Base-by-base conservation (phyloP, 2,329 filamentous ascomycete species). In the Fusarium kyushuense region DNA sequence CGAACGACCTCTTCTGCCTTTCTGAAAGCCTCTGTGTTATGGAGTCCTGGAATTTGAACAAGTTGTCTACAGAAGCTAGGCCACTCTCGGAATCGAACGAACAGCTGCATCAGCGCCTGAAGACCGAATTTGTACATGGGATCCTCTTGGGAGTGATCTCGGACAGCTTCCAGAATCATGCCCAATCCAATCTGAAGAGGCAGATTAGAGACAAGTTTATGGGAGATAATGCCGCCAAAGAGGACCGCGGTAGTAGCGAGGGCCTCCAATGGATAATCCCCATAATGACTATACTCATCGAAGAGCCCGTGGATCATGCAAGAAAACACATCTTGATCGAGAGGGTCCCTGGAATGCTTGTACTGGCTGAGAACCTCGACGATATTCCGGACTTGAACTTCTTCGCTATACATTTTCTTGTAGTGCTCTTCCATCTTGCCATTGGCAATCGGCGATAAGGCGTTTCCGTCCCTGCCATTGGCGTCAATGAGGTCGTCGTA, bases 251-350 rank as follows among this genome's bases (percentile, higher is more conserved):
- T 99, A 13, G 95, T 98, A 10, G 95, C 95, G 51, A 99, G 83
- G 8, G 96, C 96, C 75, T 97, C 95, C n/a, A 97, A 84, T 0
- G 96, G 96, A 78, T 99, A 99, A 75, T 96, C 94, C 40, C 92
- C 89, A 77, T 97, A 99, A 75, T 97, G 96, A 56, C 91, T 91
- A 77, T 97, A 99, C 81, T 99, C 96, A 73, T 99, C 96, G 73
- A 99, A 97, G 6, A 99, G 84, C 1, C 96, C 96, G 75, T 97
- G 94, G 35, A 99, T 97, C 94, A 99, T 99, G 81, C 95, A 97
- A 16, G 95, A 92, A 77, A 99, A 99, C 9, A 97, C 87, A 76
- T 99, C 96, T 77, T 98, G 96, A 63, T 97, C 93, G 17, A 90
- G 83, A 3, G 93, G 86, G 63, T 96, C 92, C 47, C 89, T 88